Percentiles rank a stretch among this genome's conserved stretches.
Conservation (phyloP, 2,329 filamentous ascomycete species). For the Fusarium sororula region DNA sequence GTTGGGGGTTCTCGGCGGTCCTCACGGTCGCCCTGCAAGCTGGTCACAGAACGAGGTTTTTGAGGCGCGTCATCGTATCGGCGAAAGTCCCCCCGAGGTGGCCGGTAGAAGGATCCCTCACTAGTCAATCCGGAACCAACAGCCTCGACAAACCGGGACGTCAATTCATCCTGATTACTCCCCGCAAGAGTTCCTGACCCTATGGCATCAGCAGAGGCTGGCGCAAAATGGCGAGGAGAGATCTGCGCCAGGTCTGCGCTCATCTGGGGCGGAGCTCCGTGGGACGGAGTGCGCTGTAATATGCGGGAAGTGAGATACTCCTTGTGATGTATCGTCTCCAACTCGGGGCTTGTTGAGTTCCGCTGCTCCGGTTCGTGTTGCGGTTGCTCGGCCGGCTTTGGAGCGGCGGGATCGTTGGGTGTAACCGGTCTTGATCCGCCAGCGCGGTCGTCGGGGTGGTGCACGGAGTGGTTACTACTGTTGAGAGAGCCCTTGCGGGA, state of each 20-base stretch:
- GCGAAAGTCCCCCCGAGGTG: slow-evolving; percentile 43
- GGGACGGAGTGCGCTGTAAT: slow-evolving; percentile 70
- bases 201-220: slow-evolving; percentile 43
- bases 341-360: slow-evolving; percentile 47
- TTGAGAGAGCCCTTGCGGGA: slow-evolving; percentile 58
- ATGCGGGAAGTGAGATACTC: slow-evolving; percentile 74
- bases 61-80: slow-evolving; percentile 48
- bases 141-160: slow-evolving; percentile 67
- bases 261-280: slow-evolving; percentile 71
- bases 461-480: slow-evolving; percentile 59
- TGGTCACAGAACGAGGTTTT: slow-evolving; percentile 55
- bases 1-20: slow-evolving; percentile 28
- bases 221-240: slow-evolving; percentile 50
- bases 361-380: slow-evolving; percentile 15
- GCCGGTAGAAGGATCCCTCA: slow-evolving; percentile 63
- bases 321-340: slow-evolving; percentile 62
- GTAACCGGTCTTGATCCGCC: slow-evolving; percentile 50
- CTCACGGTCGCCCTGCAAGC: slow-evolving; percentile 43
- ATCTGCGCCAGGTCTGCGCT: slow-evolving; percentile 62
- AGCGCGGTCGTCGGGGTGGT: slow-evolving; percentile 48
- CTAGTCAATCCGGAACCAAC: slow-evolving; percentile 59
- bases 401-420: slow-evolving; percentile 40
- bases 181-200: slow-evolving; percentile 38
- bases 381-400: slow-evolving; percentile 18
- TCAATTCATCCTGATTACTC: slow-evolving; percentile 59